Base-by-base conservation (phyloP, 192 early-diverging fungal genomes). In the Linnemannia exigua region DNA sequence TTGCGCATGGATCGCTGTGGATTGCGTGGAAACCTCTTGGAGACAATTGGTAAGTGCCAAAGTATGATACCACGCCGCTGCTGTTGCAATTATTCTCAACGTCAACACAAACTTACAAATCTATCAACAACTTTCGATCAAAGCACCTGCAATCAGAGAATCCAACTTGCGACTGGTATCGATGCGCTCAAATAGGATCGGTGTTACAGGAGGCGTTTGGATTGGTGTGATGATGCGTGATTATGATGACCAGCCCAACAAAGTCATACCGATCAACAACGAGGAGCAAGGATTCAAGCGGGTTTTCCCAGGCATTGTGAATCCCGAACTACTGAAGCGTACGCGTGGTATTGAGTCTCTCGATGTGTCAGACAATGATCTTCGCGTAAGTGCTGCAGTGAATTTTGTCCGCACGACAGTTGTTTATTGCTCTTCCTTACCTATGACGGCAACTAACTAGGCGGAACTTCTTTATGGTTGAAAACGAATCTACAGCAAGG, bases 211-310 rank as follows among this genome's bases (percentile, higher is more conserved):
- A 33, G 89, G 90, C 31, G 79, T 90, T 0, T 90, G 88, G 88
- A 82, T 92, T 50, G 90, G 92, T 0, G 90, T 92, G 14, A 80
- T 92, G 88, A 76, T 92, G 69, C 77, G 90, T 19, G 91, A 91
- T 63, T 92, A 92, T 72, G 91, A 90, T 31, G 88, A 89, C 33
- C 87, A 80, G 14, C 79, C 79, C 15, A 86, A 86, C 46, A 75
- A 75, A 38, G 69, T 50, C 17, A 77, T 86, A 22, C 84, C 84
- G 17, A 80, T 33, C 38, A 86, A 86, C 44, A 86, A 86, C 41
- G 84, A 86, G 16, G 84, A 86, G 63, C 84, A 86, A 74, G 84
- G 84, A 48, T 86, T 86, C 67, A 76, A 50, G 17, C 48, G 84
- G 46, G 84, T 86, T 1, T 86, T 86, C 66, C 84, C 84, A 38